Percentiles rank a stretch among this genome's conserved stretches.
Evolutionary conservation across 768 basidiomycete genomes (phyloP).

Genomic region (Pleurotus salmoneostramineus): DNA sequence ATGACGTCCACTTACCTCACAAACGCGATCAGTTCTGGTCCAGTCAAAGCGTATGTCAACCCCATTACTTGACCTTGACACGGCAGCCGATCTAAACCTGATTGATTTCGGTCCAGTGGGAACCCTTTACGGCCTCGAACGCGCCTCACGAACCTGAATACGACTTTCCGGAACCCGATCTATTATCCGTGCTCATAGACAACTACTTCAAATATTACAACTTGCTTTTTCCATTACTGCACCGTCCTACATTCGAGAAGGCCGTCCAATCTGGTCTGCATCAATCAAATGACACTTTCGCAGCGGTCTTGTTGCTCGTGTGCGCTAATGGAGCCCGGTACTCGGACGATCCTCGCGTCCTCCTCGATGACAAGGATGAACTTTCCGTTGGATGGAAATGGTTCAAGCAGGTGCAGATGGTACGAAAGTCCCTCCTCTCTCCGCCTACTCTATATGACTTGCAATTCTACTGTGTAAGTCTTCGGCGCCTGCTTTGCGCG

Average conservation of each 20-base stretch:
- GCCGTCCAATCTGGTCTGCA: constrained; percentile 48
- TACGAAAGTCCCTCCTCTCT: constrained; percentile 54
- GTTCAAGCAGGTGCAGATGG: constrained; percentile 61
- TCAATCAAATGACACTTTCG: constrained; percentile 41
- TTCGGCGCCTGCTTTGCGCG: background rate
- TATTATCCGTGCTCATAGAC: constrained; percentile 52
- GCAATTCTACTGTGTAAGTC: constrained; percentile 60
- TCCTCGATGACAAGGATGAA: constrained; percentile 35
- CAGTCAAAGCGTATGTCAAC: constrained; percentile 34
- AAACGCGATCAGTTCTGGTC: constrained; percentile 50
- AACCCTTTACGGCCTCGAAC: constrained; percentile 18
- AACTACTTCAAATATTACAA: constrained; percentile 64
- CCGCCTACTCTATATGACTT: constrained; percentile 67
- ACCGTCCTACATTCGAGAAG: constrained; percentile 64
- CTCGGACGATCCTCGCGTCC: constrained; percentile 60
- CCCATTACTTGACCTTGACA: background rate
- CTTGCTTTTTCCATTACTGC: constrained; percentile 59
- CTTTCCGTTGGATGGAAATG: constrained; percentile 60
- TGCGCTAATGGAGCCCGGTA: constrained; percentile 24
- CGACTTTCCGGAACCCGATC: constrained; percentile 48
- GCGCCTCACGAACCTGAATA: constrained; percentile 23
- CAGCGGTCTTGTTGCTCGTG: constrained; percentile 44
- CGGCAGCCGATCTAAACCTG: background rate
- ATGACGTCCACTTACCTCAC: constrained; percentile 15
- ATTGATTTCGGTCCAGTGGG: constrained; percentile 24